Percentiles rank a stretch among this genome's conserved stretches.
Conservation (phyloP, 352 stramenopile species). For the Phytophthora foliorum region DNA sequence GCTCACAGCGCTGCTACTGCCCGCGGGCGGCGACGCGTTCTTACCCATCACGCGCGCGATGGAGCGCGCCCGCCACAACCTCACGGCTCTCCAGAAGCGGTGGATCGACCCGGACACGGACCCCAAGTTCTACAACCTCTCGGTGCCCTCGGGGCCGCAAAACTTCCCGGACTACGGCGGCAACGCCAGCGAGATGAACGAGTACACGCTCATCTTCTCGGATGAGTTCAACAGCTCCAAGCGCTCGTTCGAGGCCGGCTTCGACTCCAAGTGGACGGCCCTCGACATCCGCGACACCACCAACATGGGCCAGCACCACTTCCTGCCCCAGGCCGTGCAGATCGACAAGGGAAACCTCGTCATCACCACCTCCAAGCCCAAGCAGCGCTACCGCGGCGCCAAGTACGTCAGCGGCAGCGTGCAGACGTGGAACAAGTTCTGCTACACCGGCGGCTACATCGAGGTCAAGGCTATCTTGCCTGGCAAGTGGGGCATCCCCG, state of each 20-base stretch:
- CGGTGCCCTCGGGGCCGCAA: conserved; percentile 57
- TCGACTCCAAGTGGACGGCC: conserved; percentile 96
- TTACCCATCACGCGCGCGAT: conserved; percentile 36
- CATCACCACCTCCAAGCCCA: conserved; percentile 91
- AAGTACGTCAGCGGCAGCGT: conserved; percentile 94
- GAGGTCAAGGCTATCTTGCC: conserved; percentile 96
- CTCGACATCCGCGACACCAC: conserved; percentile 96
- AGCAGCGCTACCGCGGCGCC: conserved; percentile 76
- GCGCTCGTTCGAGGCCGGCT: conserved; percentile 94
- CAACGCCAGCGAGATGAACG: conserved; percentile 34
- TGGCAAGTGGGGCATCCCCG: conserved; percentile 94
- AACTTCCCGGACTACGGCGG: conserved; percentile 44
- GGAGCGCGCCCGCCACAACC: conserved; percentile 45
- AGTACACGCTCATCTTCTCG: conserved; percentile 94
- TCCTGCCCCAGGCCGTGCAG: conserved; percentile 93
- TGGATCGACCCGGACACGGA: conserved; percentile 90
- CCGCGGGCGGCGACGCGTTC: conserved; percentile 26
- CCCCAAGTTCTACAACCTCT: conserved; percentile 48
- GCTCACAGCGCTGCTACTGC: conserved; percentile 27
- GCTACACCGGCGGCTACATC: conserved; percentile 97
- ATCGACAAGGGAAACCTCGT: conserved; percentile 95
- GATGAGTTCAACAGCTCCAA: conserved; percentile 97
- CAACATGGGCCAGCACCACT: conserved; percentile 97
- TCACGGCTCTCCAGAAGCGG: conserved; percentile 45
- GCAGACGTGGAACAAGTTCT: conserved; percentile 99